Conservation (phyloP, 2,329 filamentous ascomycete species). For the Verticillium dahliae region DNA sequence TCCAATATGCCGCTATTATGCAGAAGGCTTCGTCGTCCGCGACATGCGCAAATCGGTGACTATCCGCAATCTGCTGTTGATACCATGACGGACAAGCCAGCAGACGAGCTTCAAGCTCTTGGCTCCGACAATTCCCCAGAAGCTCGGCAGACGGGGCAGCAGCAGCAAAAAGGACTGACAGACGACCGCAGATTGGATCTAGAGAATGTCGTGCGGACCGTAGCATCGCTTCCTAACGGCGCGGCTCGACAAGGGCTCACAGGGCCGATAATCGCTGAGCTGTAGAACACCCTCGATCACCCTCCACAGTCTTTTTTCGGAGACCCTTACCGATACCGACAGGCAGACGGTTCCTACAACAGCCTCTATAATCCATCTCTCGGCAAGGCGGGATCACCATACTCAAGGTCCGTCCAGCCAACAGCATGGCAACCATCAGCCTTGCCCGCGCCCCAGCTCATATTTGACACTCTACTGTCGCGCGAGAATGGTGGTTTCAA, state of each 20-base stretch:
- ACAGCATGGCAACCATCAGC: not conserved
- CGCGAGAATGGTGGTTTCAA: conserved; percentile 43
- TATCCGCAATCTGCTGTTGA: not conserved
- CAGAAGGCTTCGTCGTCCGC: too few relatives aligned
- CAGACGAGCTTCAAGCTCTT: not conserved
- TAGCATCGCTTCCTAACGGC: not conserved
- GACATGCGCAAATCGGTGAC: too few relatives aligned
- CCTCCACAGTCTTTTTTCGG: conserved; percentile 11
- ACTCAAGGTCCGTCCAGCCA: conserved; percentile 10
- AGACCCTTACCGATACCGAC: conserved; percentile 12
- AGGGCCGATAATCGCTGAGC: conserved; percentile 8
- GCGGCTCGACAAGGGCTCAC: not conserved
- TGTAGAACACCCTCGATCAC: conserved; percentile 13
- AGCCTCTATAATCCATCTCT: conserved; percentile 9
- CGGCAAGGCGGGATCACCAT: conserved; percentile 12
- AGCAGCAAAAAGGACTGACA: not conserved
- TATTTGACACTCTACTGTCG: not conserved
- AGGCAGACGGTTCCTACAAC: conserved; percentile 14
- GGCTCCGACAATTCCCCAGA: not conserved
- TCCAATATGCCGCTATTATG: too few relatives aligned
- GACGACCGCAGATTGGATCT: not conserved
- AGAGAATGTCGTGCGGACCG: not conserved
- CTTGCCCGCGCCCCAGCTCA: conserved; percentile 6
- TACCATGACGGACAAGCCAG: not conserved
- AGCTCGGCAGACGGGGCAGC: not conserved